Base-by-base conservation (phyloP, 441 rosid genomes). In the Syzygium syzygioides region DNA sequence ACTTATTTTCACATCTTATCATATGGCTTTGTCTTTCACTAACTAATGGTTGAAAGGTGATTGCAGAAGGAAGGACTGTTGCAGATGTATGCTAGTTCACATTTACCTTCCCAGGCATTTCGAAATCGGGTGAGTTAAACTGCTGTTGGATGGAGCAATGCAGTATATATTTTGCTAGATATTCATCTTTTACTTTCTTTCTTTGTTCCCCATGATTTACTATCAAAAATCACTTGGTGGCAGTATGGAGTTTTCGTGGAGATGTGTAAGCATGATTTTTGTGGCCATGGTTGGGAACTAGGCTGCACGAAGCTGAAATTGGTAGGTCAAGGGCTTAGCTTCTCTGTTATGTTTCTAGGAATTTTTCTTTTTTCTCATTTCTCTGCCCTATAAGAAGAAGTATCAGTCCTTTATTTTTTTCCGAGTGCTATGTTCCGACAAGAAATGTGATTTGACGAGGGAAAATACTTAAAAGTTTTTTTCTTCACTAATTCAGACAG, bases 201-300 rank as follows among this genome's bases (percentile, higher is more conserved):
- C 90, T 85, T 54, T 71, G 37, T 57, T 15, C 56, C 23, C 14
- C 53, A 79, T 86, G 88, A 76, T 66, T 89, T 90, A 88, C 60
- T 66, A 41, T 41, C n/a, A 76, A 76, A 76, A 76, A 7, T 41
- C 83, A 76, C 53, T 76, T 76, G 86, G 92, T 92, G 48, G 86
- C 97, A 98, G 99, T 92, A 71, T 88, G 97, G 98, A 89, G 90
- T 96, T 85, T 92, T 97, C 90, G 87, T 87, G 87, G 99, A 98
- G 89, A 89, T 95, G 60, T 95, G 94, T 89, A 91, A 91, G 92
- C 98, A 95, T 88, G 95, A 91, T 83, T 93, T 95, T 66, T 89
- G 94, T 80, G 92, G 95, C 88, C 95, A 94, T 93, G 93, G 91
- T 89, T 88, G 88, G 88, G 93, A 94, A 91, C 90, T 94, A 68